Conservation (phyloP, 2,329 filamentous ascomycete species). For the Fusarium bactridioides region DNA sequence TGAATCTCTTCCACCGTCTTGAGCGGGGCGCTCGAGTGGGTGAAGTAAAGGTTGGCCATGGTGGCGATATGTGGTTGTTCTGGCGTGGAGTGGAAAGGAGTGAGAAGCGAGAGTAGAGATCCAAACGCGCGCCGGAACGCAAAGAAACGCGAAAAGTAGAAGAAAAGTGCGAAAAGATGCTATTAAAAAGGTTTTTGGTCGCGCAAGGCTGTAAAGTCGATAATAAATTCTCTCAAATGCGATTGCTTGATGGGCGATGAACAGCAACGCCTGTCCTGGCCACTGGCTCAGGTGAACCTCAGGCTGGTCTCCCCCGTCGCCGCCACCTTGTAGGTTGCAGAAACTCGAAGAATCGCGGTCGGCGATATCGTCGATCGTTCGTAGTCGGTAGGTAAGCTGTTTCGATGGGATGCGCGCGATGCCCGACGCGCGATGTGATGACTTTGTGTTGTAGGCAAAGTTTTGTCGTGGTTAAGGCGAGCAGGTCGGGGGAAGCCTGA, state of each 20-base stretch:
- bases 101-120: conserved; percentile 36
- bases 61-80: conserved; percentile 54
- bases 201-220: conserved; percentile 42
- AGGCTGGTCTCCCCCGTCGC: conserved; percentile 56
- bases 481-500: conserved; percentile 50
- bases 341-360: conserved; percentile 49
- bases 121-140: conserved; percentile 36
- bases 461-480: conserved; percentile 56
- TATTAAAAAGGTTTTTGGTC: conserved; percentile 33
- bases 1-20: conserved; percentile 99
- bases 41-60: conserved; percentile 93
- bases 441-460: conserved; percentile 48
- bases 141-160: conserved; percentile 39
- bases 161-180: conserved; percentile 35
- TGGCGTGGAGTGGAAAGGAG: conserved; percentile 40
- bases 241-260: conserved; percentile 52
- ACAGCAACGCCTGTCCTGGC: conserved; percentile 55
- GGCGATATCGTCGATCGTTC: conserved; percentile 45
- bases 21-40: conserved; percentile 92
- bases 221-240: conserved; percentile 45
- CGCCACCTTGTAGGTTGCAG: conserved; percentile 51
- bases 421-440: conserved; percentile 64
- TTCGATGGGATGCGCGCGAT: conserved; percentile 51
- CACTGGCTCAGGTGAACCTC: conserved; percentile 58
- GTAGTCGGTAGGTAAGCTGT: conserved; percentile 39